Evolutionary conservation across 2,329 filamentous ascomycete species (phyloP), one percentile per base, ranked within the genome.

Genomic region (Hirsutella rhossiliensis): DNA sequence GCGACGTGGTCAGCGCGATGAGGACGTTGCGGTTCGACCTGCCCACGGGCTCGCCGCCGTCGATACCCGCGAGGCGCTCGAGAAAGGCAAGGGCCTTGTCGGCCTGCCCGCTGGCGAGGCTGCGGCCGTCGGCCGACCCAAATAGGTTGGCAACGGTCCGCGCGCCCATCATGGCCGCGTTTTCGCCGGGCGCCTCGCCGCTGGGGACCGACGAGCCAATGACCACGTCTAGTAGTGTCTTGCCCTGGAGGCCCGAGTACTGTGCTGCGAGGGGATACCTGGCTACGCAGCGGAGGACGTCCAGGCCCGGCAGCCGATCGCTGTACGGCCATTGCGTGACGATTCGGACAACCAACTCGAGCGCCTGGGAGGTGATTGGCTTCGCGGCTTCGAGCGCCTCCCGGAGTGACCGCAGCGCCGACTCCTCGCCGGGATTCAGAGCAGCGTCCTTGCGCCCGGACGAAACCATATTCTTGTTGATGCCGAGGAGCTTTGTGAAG

Each of bases 61-160:
- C 58, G 32, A 72, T 64, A 5, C 73, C 73, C 3, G 80, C 66
- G 23, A 85, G 74, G 0, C 76, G 73, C 42, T 81, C 74, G 9
- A 94, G 65, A 27, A 83, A 74, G 3, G 68, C 62, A 5, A 86
- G 67, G 5, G 84, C 75, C 34, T 73, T 69, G 36, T 81, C 75
- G 18, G 65, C 62, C 15, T 72, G 62, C 1, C 81, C 77, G 38
- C 76, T 72, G 6, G 80, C 77, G 4, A 87, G 64, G 39, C 69
- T 66, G 19, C 85, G 78, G 15, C 92, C 92, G 45, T 82, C 72
- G 0, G 77, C 67, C 0, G 85, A 86, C 47, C 78, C 75, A 57
- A 96, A 95, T 8, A 96, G 68, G 54, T 98, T 98, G 28, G 80
- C 82, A 41, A 97, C 72, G 13, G 82, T 77, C 4, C 92, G 84